Percentiles rank a stretch among this genome's conserved stretches.
Conservation (phyloP, 176 grass and related monocot genomes). For the Thalia dealbata region DNA sequence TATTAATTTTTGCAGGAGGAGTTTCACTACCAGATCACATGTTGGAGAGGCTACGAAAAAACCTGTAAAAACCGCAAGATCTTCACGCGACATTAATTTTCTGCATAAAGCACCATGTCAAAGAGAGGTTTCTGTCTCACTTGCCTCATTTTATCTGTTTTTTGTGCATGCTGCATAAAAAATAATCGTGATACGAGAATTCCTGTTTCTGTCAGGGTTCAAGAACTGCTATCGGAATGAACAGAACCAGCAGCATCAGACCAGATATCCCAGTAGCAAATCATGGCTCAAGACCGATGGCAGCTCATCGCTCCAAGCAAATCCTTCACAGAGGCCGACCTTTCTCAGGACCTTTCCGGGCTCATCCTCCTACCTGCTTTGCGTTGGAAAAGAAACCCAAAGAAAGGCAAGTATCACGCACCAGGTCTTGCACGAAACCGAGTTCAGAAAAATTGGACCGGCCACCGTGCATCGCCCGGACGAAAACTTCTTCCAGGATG, state of each 20-base stretch:
- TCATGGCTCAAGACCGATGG: conserved; percentile 24
- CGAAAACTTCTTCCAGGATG: conserved; percentile 1
- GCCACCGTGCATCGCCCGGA: background rate
- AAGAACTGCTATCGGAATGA: background rate
- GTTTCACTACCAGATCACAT: conserved; percentile 7
- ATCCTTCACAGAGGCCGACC: conserved; percentile 20
- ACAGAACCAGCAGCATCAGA: background rate
- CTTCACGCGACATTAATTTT: conserved; percentile 17
- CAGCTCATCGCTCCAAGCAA: conserved; percentile 27
- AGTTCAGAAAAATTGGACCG: background rate
- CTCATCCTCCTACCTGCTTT: conserved; percentile 46
- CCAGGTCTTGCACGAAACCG: conserved; percentile 8
- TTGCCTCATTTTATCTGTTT: background rate
- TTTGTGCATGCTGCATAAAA: too few species aligned
- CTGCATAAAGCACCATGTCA: conserved; percentile 6
- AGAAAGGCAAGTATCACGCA: conserved; percentile 8
- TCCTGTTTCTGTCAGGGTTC: background rate
- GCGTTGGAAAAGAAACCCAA: conserved; percentile 62
- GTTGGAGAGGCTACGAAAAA: conserved; percentile 9
- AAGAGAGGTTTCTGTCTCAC: conserved; percentile 30
- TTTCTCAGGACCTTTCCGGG: conserved; percentile 29
- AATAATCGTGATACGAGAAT: background rate
- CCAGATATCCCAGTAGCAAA: conserved; percentile 14
- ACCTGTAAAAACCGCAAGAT: conserved; percentile 8
- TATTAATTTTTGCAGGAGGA: conserved; percentile 20